Conservation (phyloP, 192 early-diverging fungal genomes). For the Lunasporangiospora selenospora region DNA sequence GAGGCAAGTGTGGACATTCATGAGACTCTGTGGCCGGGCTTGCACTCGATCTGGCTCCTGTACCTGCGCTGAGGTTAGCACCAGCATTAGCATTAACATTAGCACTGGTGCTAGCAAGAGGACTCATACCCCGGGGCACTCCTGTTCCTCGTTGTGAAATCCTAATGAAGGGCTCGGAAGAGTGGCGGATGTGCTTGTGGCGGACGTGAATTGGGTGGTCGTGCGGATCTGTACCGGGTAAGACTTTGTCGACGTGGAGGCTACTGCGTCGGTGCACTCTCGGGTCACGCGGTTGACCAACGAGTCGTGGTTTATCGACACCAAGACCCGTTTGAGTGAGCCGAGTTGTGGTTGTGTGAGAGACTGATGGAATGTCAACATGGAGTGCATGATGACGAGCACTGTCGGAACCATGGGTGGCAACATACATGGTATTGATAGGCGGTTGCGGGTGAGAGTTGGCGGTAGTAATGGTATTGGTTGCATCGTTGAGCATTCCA, state of each 20-base stretch:
- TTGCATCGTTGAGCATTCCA: no score
- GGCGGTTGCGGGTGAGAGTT: background rate
- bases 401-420: conserved; percentile 7
- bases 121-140: no score
- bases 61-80: no score
- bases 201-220: background rate
- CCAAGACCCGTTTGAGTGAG: conserved; percentile 5
- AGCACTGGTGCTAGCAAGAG: no score
- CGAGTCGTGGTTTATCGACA: conserved; percentile 12
- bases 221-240: background rate
- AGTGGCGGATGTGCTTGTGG: no score
- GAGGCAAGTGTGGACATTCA: no score
- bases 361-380: conserved; percentile 21
- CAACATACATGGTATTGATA: conserved; percentile 21
- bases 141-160: background rate
- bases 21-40: no score
- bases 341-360: background rate
- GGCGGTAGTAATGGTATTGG: no score
- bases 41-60: no score
- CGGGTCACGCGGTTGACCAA: conserved; percentile 5
- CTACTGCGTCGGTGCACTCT: background rate
- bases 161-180: conserved; percentile 8
- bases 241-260: conserved; percentile 19
- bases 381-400: conserved; percentile 7
- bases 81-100: no score